These are phyloP conservation scores for Lachnellula arida DNA, from an alignment of 2,329 filamentous ascomycete genomes.

Conservation along the genomic window DNA sequence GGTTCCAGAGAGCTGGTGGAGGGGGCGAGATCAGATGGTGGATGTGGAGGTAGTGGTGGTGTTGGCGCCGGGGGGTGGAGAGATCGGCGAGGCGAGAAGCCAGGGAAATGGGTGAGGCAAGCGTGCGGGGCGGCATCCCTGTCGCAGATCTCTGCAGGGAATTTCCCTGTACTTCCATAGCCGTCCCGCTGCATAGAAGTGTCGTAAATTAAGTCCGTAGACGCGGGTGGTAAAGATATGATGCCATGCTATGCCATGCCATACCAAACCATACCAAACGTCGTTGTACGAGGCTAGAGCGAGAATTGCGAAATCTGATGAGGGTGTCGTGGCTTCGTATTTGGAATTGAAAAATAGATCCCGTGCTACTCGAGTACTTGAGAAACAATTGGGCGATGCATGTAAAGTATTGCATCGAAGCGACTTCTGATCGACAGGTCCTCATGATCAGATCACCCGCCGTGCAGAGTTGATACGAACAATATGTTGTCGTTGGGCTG, in stretches of 20 bases:
- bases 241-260: too few species aligned
- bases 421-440: neutral
- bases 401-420: neutral
- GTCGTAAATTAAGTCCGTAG: too few species aligned
- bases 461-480: conserved; percentile 95
- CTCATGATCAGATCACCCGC: conserved; percentile 54
- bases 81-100: neutral
- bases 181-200: neutral
- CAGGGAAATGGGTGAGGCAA: neutral
- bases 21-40: neutral
- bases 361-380: conserved; percentile 5
- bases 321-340: conserved; percentile 2
- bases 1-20: neutral
- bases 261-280: neutral
- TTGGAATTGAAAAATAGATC: conserved; percentile 6
- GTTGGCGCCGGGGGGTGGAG: neutral
- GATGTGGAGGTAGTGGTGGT: neutral
- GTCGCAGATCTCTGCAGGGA: conserved; percentile 18
- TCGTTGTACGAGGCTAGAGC: neutral
- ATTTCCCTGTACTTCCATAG: conserved; percentile 12
- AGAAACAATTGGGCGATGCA: neutral
- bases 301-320: conserved; percentile 10
- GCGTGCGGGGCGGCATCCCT: conserved; percentile 9
- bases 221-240: too few species aligned
- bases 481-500: conserved; percentile 80